A percentile compares a stretch with the other conserved stretches of the same genome.
Evolutionary conservation across 179 eudicot species (phyloP).

Genomic region (Vitellaria paradoxa): DNA sequence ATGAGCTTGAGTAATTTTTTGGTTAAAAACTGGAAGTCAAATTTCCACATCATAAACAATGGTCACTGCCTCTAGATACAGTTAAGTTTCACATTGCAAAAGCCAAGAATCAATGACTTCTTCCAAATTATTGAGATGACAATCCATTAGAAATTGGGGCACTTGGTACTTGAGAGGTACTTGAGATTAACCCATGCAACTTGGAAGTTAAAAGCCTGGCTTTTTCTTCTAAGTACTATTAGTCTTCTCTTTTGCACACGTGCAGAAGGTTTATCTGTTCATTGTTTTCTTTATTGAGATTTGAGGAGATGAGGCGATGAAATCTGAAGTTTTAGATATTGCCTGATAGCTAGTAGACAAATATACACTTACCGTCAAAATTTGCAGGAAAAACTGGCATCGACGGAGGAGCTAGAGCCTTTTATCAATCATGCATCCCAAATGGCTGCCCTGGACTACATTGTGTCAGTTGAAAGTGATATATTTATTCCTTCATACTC

Average conservation of each 20-base stretch:
- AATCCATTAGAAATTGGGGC: background rate
- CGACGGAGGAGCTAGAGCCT: slow-evolving; percentile 65
- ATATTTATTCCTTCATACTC: slow-evolving; percentile 87
- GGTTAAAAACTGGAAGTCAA: background rate
- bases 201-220: background rate
- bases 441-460: slow-evolving; percentile 97
- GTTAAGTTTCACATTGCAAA: background rate
- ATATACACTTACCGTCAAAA: background rate
- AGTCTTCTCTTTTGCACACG: background rate
- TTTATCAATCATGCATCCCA: slow-evolving; percentile 83
- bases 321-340: background rate
- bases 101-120: background rate
- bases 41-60: background rate
- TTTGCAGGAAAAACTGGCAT: background rate
- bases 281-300: background rate
- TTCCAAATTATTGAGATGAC: background rate
- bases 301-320: background rate
- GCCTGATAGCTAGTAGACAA: background rate
- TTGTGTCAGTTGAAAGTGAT: slow-evolving; percentile 91
- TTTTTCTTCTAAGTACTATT: background rate
- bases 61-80: background rate
- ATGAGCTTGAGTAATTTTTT: background rate
- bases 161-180: background rate
- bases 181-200: background rate
- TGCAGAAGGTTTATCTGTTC: background rate